Evolutionary conservation across 768 basidiomycete species (phyloP), one percentile per base, ranked within the genome.

Genomic region (Mycena epipterygia): DNA sequence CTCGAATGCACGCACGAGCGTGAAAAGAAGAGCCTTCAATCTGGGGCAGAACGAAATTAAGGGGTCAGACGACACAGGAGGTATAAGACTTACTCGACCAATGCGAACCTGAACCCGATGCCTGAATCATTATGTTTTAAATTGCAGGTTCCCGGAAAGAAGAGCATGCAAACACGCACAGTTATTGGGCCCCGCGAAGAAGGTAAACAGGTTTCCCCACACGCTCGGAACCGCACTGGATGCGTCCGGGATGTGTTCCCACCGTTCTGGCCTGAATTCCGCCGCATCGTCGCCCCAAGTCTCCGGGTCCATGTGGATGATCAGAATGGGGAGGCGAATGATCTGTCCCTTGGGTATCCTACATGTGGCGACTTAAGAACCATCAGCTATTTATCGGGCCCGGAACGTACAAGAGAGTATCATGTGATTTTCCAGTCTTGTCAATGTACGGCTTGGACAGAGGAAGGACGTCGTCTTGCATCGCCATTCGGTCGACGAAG

Each of bases 191-290:
- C 92, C 92, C 29, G 89, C 89, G 3, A 90, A 73, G 84, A 93
- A 93, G 0, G 88, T 85, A 33, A 92, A 74, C 72, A 89, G 74
- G 74, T 90, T 86, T 7, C 87, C 84, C 87, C 88, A 91, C 0
- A 92, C 83, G 12, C 90, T 89, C 4, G 91, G 92, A 23, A 92
- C 79, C 0, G 75, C 68, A 5, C 76, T 76, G 1, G 81, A 84
- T 0, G 81, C 81, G 23, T 86, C 84, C 0, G 90, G 89, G 8
- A 83, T 42, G 3, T 81, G 74, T n/a, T 81, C 75, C 92, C 92
- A 93, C 0, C 91, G 83, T 73, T 92, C 91, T 0, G 92, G 92
- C 72, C 89, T 88, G 84, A 92, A 93, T 49, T 90, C 87, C 23
- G 70, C 55, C 1, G 89, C 87, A 75, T 93, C 91, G 13, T 86